These are phyloP conservation scores for Aspergillus udagawae DNA, from an alignment of 2,329 filamentous ascomycete genomes.

Conservation along the genomic window DNA sequence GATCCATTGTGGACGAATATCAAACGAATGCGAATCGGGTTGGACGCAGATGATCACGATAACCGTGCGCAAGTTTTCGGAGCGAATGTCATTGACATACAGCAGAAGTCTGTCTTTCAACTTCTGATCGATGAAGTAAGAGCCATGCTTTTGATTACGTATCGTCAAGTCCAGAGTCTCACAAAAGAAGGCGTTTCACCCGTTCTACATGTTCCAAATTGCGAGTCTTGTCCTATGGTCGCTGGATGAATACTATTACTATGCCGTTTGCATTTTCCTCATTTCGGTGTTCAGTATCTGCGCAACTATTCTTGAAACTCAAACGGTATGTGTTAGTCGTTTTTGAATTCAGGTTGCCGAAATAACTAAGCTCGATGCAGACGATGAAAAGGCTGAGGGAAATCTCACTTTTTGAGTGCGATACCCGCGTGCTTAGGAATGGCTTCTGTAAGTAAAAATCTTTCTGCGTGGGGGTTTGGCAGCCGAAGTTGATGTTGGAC, in stretches of 20 bases:
- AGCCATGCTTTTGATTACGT: constrained; percentile 2
- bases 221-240: constrained; percentile 94
- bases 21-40: constrained; percentile 67
- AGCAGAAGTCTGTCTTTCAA: constrained; percentile 78
- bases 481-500: constrained; percentile 4
- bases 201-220: constrained; percentile 97
- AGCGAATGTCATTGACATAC: constrained; percentile 84
- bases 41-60: constrained; percentile 85
- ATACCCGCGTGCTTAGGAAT: constrained; percentile 86
- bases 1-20: constrained; percentile 84
- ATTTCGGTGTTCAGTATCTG: constrained; percentile 92
- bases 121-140: constrained; percentile 81
- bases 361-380: constrained; percentile 33
- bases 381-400: constrained; percentile 89
- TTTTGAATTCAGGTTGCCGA: background rate
- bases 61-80: constrained; percentile 84
- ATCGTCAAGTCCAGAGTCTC: constrained; percentile 2
- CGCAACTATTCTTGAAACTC: constrained; percentile 85
- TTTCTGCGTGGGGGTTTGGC: background rate
- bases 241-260: constrained; percentile 95
- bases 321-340: constrained; percentile 54
- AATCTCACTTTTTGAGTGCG: constrained; percentile 91
- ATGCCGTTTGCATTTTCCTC: constrained; percentile 87
- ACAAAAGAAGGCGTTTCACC: constrained; percentile 71
- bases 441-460: constrained; percentile 70